Evolutionary conservation across 331 rosid species (phyloP).

Genomic region (Pyrus hybrid): DNA sequence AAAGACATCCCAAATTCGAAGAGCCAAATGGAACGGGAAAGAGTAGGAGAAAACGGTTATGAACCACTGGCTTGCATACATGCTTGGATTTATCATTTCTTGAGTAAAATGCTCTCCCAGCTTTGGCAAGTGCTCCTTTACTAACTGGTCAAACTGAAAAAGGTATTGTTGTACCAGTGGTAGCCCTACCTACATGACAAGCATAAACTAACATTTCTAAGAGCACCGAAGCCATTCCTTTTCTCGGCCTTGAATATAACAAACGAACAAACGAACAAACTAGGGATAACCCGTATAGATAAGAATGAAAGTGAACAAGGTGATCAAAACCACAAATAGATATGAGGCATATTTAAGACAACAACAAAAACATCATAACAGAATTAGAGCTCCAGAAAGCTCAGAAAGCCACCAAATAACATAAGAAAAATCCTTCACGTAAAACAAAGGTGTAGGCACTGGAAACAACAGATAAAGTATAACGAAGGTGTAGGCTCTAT

Average conservation of each 20-base stretch:
- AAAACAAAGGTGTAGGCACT: neutral
- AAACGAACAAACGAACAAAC: neutral
- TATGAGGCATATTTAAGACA: neutral
- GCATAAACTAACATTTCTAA: conserved; percentile 10
- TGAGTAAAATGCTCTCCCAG: conserved; percentile 76
- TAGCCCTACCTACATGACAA: conserved; percentile 59
- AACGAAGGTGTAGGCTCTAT: neutral
- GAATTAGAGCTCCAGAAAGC: neutral
- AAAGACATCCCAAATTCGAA: conserved; percentile 99
- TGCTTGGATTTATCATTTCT: conserved; percentile 97
- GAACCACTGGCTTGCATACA: conserved; percentile 99
- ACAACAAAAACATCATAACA: neutral
- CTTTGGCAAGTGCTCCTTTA: conserved; percentile 78
- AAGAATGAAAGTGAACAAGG: neutral
- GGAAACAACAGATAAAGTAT: neutral
- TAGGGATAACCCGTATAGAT: neutral
- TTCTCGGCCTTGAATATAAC: neutral
- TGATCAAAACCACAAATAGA: neutral
- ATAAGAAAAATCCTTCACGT: neutral
- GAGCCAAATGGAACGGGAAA: conserved; percentile 95
- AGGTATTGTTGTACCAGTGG: conserved; percentile 95
- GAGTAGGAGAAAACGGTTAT: conserved; percentile 97
- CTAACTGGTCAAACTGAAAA: conserved; percentile 68
- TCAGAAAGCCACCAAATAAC: neutral
- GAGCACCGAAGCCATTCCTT: conserved; percentile 6